These are phyloP conservation scores for Saccharomycopsis schoenii DNA, from an alignment of 805 yeast species.

Conservation along the genomic window DNA sequence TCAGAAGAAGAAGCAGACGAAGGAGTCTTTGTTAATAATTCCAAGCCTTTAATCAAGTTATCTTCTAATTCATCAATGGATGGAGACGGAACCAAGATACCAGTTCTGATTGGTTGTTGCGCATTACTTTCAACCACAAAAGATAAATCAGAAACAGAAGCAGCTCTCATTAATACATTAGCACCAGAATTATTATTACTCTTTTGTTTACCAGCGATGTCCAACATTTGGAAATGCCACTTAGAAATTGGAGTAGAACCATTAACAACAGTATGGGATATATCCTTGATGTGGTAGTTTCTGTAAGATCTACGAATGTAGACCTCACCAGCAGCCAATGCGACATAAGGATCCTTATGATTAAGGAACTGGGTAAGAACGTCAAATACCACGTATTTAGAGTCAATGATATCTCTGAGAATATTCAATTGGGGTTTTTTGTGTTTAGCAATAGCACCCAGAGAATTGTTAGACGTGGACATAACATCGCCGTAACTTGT, in stretches of 20 bases:
- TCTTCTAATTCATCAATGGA: conserved; percentile 91
- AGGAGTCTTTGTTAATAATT: conserved; percentile 46
- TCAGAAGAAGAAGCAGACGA: conserved; percentile 19
- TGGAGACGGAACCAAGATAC: conserved; percentile 69
- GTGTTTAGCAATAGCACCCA: conserved; percentile 43
- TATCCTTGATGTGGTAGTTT: conserved; percentile 80
- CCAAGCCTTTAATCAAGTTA: conserved; percentile 64
- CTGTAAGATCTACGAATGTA: conserved; percentile 95
- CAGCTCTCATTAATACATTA: conserved; percentile 60
- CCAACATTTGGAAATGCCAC: conserved; percentile 82
- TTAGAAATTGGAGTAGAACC: conserved; percentile 53
- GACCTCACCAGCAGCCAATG: conserved; percentile 94
- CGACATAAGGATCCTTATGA: conserved; percentile 76
- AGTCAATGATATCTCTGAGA: conserved; percentile 87
- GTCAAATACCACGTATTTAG: conserved; percentile 92
- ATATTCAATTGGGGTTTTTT: conserved; percentile 73
- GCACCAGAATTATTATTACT: conserved; percentile 29
- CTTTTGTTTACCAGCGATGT: conserved; percentile 48
- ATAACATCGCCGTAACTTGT: conserved; percentile 75
- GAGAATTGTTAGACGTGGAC: neutral
- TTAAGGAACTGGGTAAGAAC: conserved; percentile 87
- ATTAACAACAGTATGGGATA: conserved; percentile 38
- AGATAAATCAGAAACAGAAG: conserved; percentile 86
- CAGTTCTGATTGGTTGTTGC: conserved; percentile 64
- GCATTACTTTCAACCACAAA: conserved; percentile 67